These are phyloP conservation scores for Telfairia occidentalis DNA, from an alignment of 331 rosid genomes.

Conservation along the genomic window DNA sequence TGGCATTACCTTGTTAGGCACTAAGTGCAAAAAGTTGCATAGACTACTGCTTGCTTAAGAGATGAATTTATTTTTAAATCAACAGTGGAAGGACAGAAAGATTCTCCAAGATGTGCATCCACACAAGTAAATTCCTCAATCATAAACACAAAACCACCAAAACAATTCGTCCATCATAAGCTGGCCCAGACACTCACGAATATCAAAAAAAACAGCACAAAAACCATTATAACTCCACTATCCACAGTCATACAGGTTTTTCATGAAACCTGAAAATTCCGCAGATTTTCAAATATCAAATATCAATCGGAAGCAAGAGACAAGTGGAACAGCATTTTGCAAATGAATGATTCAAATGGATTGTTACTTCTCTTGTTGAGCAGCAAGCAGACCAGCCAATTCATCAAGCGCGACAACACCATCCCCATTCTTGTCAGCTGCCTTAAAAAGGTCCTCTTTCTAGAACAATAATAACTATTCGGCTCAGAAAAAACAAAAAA, in stretches of 20 bases:
- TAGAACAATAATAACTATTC: constrained; percentile 22
- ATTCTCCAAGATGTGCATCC: not conserved
- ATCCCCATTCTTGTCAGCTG: constrained; percentile 81
- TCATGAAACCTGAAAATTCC: not conserved
- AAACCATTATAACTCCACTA: too few relatives aligned
- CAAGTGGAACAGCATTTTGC: not conserved
- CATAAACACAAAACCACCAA: too few relatives aligned
- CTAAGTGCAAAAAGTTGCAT: not conserved
- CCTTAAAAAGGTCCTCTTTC: constrained; percentile 89
- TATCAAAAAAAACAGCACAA: too few relatives aligned
- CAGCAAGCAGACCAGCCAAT: constrained; percentile 75
- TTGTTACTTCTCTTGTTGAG: constrained; percentile 81
- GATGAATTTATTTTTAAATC: not conserved
- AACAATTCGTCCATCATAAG: too few relatives aligned
- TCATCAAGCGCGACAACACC: constrained; percentile 83
- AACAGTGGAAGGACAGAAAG: not conserved
- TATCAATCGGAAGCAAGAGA: not conserved
- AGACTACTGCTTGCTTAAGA: not conserved
- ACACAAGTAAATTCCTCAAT: not conserved
- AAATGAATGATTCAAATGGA: not conserved
- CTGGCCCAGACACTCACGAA: too few relatives aligned
- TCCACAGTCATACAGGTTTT: not conserved
- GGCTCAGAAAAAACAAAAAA: not conserved
- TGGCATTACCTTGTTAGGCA: not conserved
- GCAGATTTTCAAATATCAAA: not conserved